Evolutionary conservation across 2,329 filamentous ascomycete species (phyloP).

Genomic region (Aspergillus fumigatus): DNA sequence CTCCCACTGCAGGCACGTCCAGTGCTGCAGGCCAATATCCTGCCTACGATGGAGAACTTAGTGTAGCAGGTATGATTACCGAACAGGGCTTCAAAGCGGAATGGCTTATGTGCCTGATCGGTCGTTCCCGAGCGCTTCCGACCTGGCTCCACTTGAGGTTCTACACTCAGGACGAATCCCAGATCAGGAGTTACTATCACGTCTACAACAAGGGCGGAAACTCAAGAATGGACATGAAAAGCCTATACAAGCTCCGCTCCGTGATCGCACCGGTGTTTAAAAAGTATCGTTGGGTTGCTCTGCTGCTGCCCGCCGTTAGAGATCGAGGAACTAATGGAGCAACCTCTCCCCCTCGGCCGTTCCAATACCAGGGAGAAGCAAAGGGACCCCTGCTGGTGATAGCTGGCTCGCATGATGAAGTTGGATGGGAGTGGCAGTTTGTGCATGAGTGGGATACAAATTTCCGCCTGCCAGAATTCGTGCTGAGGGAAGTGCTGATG

Average conservation of each 20-base stretch:
- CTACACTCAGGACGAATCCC: background rate
- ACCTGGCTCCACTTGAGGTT: background rate
- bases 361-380: conserved; percentile 4
- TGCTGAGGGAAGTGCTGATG: conserved; percentile 2
- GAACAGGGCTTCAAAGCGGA: conserved; percentile 4
- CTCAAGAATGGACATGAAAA: background rate
- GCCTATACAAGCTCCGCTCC: background rate
- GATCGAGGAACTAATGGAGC: background rate
- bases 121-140: background rate
- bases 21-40: background rate
- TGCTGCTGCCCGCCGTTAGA: conserved; percentile 2
- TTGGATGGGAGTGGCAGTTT: conserved; percentile 8
- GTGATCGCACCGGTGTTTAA: conserved; percentile 3
- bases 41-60: conserved; percentile 4
- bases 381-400: conserved; percentile 4
- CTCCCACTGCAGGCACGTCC: background rate
- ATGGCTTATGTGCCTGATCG: conserved; percentile 2
- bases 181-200: background rate
- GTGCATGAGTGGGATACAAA: conserved; percentile 8
- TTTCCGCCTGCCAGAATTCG: conserved; percentile 7
- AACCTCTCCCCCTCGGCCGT: background rate
- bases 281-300: conserved; percentile 4
- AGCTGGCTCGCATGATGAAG: conserved; percentile 1
- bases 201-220: background rate
- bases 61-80: background rate